Evolutionary conservation across 768 basidiomycete species (phyloP), one percentile per base, ranked within the genome.

Genomic region (Amanita molliuscula): DNA sequence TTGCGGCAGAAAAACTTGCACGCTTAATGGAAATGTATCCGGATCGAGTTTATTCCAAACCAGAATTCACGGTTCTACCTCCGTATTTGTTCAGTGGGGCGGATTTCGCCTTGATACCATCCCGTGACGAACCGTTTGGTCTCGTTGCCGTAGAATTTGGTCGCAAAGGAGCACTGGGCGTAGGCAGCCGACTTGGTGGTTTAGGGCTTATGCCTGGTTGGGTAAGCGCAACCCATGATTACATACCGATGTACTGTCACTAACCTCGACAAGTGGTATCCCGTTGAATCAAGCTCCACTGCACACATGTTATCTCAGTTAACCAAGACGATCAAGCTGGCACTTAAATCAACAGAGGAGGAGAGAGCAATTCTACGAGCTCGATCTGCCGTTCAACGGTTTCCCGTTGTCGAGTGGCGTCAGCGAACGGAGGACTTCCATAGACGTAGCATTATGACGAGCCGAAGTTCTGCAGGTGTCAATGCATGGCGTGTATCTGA

Each of bases 361-460:
- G 93, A 95, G 58, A 84, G 93, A 48, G 90, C 92, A 7, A 82
- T 95, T 58, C 77, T 96, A 21, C 88, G 92, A 61, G 93, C 93
- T 38, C 81, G 93, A 37, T 95, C 93, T 13, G 93, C 92, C 15
- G 78, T 96, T 3, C 93, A 95, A 61, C 88, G 93, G 59, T 96
- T 96, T 86, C 93, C 93, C 4, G 93, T 96, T 50, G 88, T 96
- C 23, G 92, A 96, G 69, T 96, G 93, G 93, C 87, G 93, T 60
- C 92, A 95, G 63, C 81, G 88, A 44, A 88, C 83, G 74, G 93
- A 96, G 68, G 93, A 95, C 64, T 89, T 95, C 75, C 93, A 96
- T 63, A 79, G 77, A 53, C 84, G 93, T 53, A 87, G 84, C 59
- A 92, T 96, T 62, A 65, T 63, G 20, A 68, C 70, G 3, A 92